Base-by-base conservation (phyloP, 1,284 basidiomycete species). In the Fomitopsis palustris region DNA sequence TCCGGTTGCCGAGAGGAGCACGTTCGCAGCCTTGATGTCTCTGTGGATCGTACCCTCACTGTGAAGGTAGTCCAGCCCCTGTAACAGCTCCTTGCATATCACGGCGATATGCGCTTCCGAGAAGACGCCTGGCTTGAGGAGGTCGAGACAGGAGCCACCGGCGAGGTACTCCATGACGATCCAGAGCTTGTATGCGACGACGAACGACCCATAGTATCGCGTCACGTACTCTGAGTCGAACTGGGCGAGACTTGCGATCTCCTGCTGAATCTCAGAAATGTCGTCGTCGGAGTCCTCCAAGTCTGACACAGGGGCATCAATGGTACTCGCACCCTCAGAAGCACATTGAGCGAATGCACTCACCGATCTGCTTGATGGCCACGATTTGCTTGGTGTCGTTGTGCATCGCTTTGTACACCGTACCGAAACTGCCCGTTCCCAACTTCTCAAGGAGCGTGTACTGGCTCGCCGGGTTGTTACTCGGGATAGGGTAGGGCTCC, bases 111-210 rank as follows among this genome's bases (percentile, higher is more conserved):
- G 95, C 0, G 84, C 81, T 74, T 99, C 97, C 8, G 90, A 86
- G 72, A 98, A 97, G 21, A 86, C 79, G 25, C 94, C 96, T 0
- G 93, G 86, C 74, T 96, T 97, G 67, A 98, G 84, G 53, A 99
- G 81, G 73, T 98, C 96, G 55, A 97, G 85, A 76, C 96, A 98
- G 21, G 95, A 98, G n/a, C 96, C 96, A 35, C 96, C 97, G 0
- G 95, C 95, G 54, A 98, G 88, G 73, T 95, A 98, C 74, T 99
- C 96, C 97, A 99, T 99, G 69, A 99, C 83, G 71, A 99, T 99
- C 97, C 97, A 99, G 19, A 99, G 81, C 74, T 98, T 97, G 81
- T 96, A 98, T 16, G 93, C 88, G 64, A 93, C 89, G 61, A 99
- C 93, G 74, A 99, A 99, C 57, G 94, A 96, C 54, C 95, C 96